phyloP scores from a whole-genome alignment of 495 filamentous ascomycete genomes.

The Sphaerosporella brunnea region DNA sequence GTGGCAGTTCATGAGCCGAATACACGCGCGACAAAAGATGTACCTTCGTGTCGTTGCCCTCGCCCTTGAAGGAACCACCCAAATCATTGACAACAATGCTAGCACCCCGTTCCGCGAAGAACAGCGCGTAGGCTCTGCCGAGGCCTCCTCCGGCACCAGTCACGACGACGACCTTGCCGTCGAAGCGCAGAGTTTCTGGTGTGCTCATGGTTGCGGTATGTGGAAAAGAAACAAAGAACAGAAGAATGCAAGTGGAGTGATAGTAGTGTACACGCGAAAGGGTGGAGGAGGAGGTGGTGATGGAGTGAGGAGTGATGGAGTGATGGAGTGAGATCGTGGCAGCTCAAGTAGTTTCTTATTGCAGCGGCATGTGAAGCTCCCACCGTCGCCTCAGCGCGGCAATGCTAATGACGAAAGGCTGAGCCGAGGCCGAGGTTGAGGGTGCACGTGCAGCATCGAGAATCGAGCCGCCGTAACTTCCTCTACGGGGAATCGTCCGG shows the following conservation, averaged over 20 bases:
- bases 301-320: not conserved
- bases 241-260: not conserved
- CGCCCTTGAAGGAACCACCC: slow-evolving; percentile 83
- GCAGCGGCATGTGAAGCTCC: not conserved
- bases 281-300: not conserved
- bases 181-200: slow-evolving; percentile 52
- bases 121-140: slow-evolving; percentile 78
- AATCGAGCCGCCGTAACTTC: too few relatives aligned
- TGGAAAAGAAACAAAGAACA: not conserved
- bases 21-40: slow-evolving; percentile 7
- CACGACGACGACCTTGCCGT: slow-evolving; percentile 91
- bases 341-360: not conserved
- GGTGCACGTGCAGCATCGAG: too few relatives aligned
- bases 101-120: slow-evolving; percentile 81
- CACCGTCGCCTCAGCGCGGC: not conserved
- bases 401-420: not conserved
- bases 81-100: slow-evolving; percentile 97
- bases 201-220: slow-evolving; percentile 11
- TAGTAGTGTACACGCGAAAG: not conserved
- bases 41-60: slow-evolving; percentile 77
- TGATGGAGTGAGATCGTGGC: not conserved
- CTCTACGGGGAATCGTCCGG: too few relatives aligned
- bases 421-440: slow-evolving; percentile 4
- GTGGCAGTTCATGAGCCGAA: not conserved
- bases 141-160: slow-evolving; percentile 92